Evolutionary conservation across 768 basidiomycete species (phyloP).

Genomic region (Cystofilobasidium ferigula): DNA sequence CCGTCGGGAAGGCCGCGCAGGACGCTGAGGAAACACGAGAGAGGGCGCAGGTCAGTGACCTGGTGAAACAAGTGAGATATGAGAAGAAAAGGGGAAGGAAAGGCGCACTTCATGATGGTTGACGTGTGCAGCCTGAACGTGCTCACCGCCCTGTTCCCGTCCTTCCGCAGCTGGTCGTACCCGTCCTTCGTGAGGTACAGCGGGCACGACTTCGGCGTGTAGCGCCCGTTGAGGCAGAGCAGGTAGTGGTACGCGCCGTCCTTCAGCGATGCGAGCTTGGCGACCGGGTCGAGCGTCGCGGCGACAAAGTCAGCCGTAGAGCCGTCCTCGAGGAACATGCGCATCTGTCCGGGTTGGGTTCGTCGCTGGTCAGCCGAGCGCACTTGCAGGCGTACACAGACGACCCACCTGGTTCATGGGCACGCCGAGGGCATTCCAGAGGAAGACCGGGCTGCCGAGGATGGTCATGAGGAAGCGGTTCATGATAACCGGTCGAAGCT

Average conservation of each 20-base stretch:
- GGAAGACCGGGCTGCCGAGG: conserved; percentile 41
- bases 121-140: conserved; percentile 60
- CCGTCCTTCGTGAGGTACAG: conserved; percentile 54
- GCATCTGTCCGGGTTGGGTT: conserved; percentile 38
- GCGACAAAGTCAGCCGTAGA: conserved; percentile 33
- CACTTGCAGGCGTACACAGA: conserved; percentile 41
- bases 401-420: conserved; percentile 51
- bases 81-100: not conserved
- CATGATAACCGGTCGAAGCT: conserved; percentile 53
- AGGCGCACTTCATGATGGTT: conserved; percentile 56
- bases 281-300: conserved; percentile 42
- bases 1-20: conserved; percentile 42
- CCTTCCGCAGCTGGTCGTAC: conserved; percentile 48
- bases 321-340: conserved; percentile 43
- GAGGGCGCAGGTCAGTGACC: no score
- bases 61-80: no score
- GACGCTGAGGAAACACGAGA: conserved; percentile 37
- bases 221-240: conserved; percentile 46
- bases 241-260: conserved; percentile 60
- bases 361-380: conserved; percentile 38
- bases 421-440: conserved; percentile 68
- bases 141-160: conserved; percentile 33
- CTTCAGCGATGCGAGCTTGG: conserved; percentile 40
- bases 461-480: conserved; percentile 50
- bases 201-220: conserved; percentile 50